phyloP scores from a whole-genome alignment of 2,329 filamentous ascomycete genomes.

The Diaporthe velutina region DNA sequence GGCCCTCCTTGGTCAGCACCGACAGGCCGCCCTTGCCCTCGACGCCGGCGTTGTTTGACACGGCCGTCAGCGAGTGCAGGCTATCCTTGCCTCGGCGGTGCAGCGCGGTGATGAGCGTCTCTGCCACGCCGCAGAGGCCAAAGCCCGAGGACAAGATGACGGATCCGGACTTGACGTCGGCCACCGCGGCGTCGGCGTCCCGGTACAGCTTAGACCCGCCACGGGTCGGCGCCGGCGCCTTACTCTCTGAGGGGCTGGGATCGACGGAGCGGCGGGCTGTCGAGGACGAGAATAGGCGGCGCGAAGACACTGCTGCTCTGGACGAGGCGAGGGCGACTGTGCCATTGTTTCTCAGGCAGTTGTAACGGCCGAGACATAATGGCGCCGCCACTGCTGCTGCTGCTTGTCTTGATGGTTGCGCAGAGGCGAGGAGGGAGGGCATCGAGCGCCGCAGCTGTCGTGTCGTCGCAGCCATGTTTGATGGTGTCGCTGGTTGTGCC shows the following conservation, averaged over 20 bases:
- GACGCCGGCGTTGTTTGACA: slow-evolving; percentile 85
- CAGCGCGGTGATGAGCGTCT: slow-evolving; percentile 52
- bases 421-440: slow-evolving; percentile 28
- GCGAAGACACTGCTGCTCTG: neutral
- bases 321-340: neutral
- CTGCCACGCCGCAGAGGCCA: slow-evolving; percentile 82
- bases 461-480: slow-evolving; percentile 33
- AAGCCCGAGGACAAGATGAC: slow-evolving; percentile 83
- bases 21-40: slow-evolving; percentile 78
- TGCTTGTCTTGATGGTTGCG: neutral
- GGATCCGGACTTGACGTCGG: slow-evolving; percentile 77
- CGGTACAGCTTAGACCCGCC: slow-evolving; percentile 62
- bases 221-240: slow-evolving; percentile 41
- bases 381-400: slow-evolving; percentile 10
- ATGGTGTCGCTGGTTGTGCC: neutral
- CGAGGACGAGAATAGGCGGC: slow-evolving; percentile 34
- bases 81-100: slow-evolving; percentile 69
- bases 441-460: slow-evolving; percentile 36
- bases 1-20: slow-evolving; percentile 75
- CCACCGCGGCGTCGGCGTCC: slow-evolving; percentile 76
- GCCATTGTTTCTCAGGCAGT: slow-evolving; percentile 13
- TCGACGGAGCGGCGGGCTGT: neutral
- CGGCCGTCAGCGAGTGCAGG: slow-evolving; percentile 78
- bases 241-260: neutral
- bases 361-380: slow-evolving; percentile 12